phyloP scores from a whole-genome alignment of 2,329 filamentous ascomycete species.

The Aspergillus pseudoviridinutans region DNA sequence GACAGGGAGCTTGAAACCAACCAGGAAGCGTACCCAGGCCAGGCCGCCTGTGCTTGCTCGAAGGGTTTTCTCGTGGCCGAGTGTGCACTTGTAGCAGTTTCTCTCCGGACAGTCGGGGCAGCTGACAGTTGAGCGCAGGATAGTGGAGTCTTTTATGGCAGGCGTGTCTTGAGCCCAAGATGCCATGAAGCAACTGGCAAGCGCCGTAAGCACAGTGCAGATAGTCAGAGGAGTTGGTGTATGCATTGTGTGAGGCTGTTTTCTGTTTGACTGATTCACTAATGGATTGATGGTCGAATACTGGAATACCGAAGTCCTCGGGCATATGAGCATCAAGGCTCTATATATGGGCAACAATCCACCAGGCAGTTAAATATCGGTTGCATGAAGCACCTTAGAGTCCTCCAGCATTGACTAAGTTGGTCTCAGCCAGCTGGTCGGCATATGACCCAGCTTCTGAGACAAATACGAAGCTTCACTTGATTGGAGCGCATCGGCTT shows the following conservation, averaged over 20 bases:
- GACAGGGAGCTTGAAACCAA: conserved; percentile 9
- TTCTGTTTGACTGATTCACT: background rate
- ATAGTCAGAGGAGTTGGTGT: background rate
- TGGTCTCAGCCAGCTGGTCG: background rate
- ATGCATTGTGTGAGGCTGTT: background rate
- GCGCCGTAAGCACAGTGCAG: background rate
- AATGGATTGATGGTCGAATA: background rate
- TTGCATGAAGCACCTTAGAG: background rate
- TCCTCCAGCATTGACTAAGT: background rate
- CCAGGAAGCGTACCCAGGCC: conserved; percentile 6
- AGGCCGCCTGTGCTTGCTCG: conserved; percentile 8
- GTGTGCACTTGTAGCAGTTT: conserved; percentile 12
- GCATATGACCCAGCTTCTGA: background rate
- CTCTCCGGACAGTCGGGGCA: conserved; percentile 8
- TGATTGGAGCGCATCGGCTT: background rate
- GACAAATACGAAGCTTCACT: background rate
- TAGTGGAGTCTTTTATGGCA: conserved; percentile 13
- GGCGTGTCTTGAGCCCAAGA: background rate
- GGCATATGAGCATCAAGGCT: background rate
- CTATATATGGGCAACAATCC: background rate
- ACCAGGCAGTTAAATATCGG: background rate
- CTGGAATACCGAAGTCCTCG: background rate
- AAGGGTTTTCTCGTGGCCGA: conserved; percentile 3
- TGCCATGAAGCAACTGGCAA: background rate
- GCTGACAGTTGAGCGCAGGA: conserved; percentile 8